Evolutionary conservation across 2,329 filamentous ascomycete genomes (phyloP).

Genomic region (Claviceps maximensis): DNA sequence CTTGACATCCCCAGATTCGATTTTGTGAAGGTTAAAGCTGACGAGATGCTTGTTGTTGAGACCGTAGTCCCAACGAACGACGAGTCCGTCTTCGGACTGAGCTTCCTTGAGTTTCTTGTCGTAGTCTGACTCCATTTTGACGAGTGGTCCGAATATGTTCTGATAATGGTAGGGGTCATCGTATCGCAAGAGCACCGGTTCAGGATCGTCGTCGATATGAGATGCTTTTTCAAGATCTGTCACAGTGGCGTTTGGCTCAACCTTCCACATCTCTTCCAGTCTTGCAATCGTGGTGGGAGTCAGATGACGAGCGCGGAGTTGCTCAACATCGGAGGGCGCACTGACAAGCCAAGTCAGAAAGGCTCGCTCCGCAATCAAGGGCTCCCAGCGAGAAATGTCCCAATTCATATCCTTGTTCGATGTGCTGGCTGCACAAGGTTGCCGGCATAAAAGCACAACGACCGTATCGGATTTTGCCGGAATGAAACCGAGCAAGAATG

Average conservation of each 20-base stretch:
- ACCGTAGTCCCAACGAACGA: constrained; percentile 88
- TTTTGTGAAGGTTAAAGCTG: constrained; percentile 90
- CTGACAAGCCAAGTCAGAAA: constrained; percentile 91
- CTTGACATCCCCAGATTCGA: constrained; percentile 95
- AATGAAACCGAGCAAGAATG: constrained; percentile 94
- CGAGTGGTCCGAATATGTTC: constrained; percentile 93
- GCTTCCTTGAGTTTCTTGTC: constrained; percentile 98
- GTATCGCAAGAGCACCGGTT: constrained; percentile 83
- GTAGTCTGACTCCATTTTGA: constrained; percentile 99
- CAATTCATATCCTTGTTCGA: constrained; percentile 99
- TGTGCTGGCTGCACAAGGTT: constrained; percentile 86
- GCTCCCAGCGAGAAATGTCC: constrained; percentile 97
- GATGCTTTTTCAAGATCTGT: constrained; percentile 83
- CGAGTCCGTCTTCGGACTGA: constrained; percentile 89
- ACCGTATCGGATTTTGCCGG: constrained; percentile 97
- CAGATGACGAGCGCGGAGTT: constrained; percentile 84
- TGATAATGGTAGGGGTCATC: constrained; percentile 98
- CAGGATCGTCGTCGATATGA: constrained; percentile 87
- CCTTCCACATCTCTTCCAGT: constrained; percentile 97
- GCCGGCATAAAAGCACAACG: constrained; percentile 88
- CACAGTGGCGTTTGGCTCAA: constrained; percentile 77
- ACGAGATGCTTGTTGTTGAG: constrained; percentile 96
- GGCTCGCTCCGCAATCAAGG: constrained; percentile 89
- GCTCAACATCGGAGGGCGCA: constrained; percentile 82
- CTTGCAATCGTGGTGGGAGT: constrained; percentile 92